Evolutionary conservation across 2,329 filamentous ascomycete genomes (phyloP).

Genomic region (Neonectria sp.): DNA sequence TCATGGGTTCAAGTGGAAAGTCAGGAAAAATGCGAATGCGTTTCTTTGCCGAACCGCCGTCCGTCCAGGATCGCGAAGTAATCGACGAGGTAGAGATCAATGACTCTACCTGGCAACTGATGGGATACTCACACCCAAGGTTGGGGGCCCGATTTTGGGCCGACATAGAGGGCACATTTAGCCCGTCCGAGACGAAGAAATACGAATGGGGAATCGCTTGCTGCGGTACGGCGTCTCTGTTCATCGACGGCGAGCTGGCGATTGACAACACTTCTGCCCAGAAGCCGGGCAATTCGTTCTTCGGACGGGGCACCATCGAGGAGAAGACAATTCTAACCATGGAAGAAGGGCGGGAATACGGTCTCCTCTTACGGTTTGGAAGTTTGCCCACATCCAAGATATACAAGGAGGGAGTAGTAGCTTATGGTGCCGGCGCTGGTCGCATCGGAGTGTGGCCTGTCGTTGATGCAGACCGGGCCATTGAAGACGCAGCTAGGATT

Average conservation of each 20-base stretch:
- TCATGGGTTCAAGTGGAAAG: neutral
- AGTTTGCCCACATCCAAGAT: slow-evolving; percentile 29
- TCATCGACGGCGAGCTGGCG: slow-evolving; percentile 50
- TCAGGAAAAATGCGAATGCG: slow-evolving; percentile 7
- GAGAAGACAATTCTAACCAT: slow-evolving; percentile 38
- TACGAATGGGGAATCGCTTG: slow-evolving; percentile 51
- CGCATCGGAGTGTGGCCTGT: slow-evolving; percentile 17
- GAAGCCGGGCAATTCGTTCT: slow-evolving; percentile 51
- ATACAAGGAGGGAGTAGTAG: slow-evolving; percentile 16
- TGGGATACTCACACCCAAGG: slow-evolving; percentile 44
- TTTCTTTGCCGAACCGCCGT: slow-evolving; percentile 18
- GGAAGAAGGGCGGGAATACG: slow-evolving; percentile 25
- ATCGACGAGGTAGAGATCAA: slow-evolving; percentile 37
- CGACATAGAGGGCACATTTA: slow-evolving; percentile 37
- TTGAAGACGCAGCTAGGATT: slow-evolving; percentile 1
- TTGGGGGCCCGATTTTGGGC: slow-evolving; percentile 34
- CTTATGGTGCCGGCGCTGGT: slow-evolving; percentile 27
- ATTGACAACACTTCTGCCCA: slow-evolving; percentile 50
- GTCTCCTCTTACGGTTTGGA: slow-evolving; percentile 20
- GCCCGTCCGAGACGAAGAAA: slow-evolving; percentile 29
- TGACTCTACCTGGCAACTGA: slow-evolving; percentile 41
- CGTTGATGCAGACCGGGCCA: slow-evolving; percentile 10
- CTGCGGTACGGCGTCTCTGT: slow-evolving; percentile 51
- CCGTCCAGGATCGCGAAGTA: slow-evolving; percentile 1
- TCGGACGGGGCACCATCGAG: slow-evolving; percentile 52